A percentile compares a stretch with the other conserved stretches of the same genome.
These are phyloP conservation scores for Pisolithus marmoratus DNA, from an alignment of 768 basidiomycete genomes.

Conservation along the genomic window DNA sequence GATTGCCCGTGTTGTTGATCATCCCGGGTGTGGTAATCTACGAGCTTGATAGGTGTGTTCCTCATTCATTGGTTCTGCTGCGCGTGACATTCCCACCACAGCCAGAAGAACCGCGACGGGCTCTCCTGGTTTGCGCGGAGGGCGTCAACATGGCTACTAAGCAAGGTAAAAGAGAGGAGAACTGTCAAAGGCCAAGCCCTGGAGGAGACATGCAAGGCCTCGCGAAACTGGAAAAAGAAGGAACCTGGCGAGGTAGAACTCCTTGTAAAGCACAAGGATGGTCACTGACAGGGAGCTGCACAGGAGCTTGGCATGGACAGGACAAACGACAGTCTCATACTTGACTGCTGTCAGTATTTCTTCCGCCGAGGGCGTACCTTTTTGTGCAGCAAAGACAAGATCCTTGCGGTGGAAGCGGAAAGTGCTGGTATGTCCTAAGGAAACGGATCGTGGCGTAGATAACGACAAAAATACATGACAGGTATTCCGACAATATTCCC, in stretches of 20 bases:
- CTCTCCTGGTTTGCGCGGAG: conserved; percentile 62
- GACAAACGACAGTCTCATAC: conserved; percentile 63
- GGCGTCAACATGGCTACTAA: conserved; percentile 64
- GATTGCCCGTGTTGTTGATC: conserved; percentile 52
- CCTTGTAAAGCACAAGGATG: neutral
- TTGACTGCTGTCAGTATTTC: conserved; percentile 73
- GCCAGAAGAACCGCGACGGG: conserved; percentile 35
- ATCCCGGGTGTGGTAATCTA: conserved; percentile 72
- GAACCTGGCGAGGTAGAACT: conserved; percentile 38
- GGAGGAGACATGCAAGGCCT: conserved; percentile 55
- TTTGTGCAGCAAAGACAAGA: conserved; percentile 65
- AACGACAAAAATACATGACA: conserved; percentile 12
- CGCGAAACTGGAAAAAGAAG: conserved; percentile 55
- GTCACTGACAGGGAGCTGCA: neutral
- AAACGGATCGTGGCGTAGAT: neutral
- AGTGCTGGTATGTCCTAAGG: conserved; percentile 34
- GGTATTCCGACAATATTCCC: conserved; percentile 22
- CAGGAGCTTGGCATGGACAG: conserved; percentile 30
- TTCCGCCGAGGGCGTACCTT: conserved; percentile 40
- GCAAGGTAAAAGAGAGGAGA: conserved; percentile 51
- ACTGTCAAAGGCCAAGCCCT: conserved; percentile 57
- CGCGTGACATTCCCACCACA: conserved; percentile 9
- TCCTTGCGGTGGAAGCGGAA: conserved; percentile 51
- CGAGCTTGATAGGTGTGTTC: conserved; percentile 66
- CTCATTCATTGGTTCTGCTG: neutral